Evolutionary conservation across 176 grass and related monocot species (phyloP), one percentile per base, ranked within the genome.

Genomic region (Oryza coarctata): DNA sequence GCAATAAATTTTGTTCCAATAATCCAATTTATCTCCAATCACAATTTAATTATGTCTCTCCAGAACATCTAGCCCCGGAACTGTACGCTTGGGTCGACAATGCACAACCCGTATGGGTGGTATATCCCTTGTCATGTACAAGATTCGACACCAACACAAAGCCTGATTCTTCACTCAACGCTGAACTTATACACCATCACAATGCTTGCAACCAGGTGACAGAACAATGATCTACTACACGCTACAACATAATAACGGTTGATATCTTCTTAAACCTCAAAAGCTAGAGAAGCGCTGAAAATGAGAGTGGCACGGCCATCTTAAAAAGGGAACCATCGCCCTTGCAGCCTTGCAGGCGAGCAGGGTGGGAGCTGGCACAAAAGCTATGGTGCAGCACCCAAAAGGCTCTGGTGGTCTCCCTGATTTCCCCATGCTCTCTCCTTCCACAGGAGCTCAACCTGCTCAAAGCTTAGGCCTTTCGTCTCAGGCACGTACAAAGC

Each of bases 391-490:
- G 77, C 84, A 57, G 41, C 10, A 47, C 60, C 79, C 23, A 88
- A 44, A 73, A 98, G 92, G 32, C 87, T 86, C 75, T 86, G 78
- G 17, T 7, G 60, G 36, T 29, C 68, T 17, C 76, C 86, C 18
- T 39, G 65, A 18, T 39, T 64, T 29, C 95, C 92, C 86, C 87
- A 74, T 5, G 92, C 95, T 12, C 73, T 76, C 82, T 98, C 89
- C 69, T 86, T 98, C 95, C 95, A 98, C 18, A 98, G 32, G 30
- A 39, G 86, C 47, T 95, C 88, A 0, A 98, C 92, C 84, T 98
- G 74, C 76, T 98, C 92, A 14, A 98, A 98, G 64, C 58, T 93
- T 68, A 98, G 32, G 6, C 95, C 95, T 66, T 95, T 98, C 1
- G 95, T 98, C 85, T 98, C 95, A 0, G 90, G 95, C 84, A 98